phyloP scores from a whole-genome alignment of 495 filamentous ascomycete species.

The Amorphotheca resinae region DNA sequence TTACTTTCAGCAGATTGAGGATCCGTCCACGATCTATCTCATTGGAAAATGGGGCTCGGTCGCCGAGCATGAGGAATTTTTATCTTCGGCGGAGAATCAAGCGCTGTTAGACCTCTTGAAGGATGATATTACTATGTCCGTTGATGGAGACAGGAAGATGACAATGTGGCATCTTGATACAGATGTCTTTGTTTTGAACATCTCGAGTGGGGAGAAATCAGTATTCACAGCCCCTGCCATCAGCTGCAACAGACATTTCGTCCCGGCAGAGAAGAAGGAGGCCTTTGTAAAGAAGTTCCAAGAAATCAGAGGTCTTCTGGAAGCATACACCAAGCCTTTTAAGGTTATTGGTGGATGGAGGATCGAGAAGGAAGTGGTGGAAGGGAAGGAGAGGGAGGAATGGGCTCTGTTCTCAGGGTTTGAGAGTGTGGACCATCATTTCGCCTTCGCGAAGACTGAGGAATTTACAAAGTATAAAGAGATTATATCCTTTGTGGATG shows the following conservation, averaged over 20 bases:
- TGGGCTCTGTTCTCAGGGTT: conserved; percentile 40
- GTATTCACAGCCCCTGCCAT: conserved; percentile 31
- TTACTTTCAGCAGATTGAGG: conserved; percentile 33
- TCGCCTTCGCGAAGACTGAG: conserved; percentile 27
- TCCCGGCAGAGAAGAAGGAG: conserved; percentile 28
- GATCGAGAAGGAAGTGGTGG: conserved; percentile 29
- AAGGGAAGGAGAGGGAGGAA: conserved; percentile 29
- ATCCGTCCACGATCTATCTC: conserved; percentile 33
- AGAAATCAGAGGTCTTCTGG: conserved; percentile 28
- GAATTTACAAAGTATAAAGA: conserved; percentile 28
- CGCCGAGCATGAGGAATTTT: conserved; percentile 28
- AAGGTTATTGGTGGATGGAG: conserved; percentile 30
- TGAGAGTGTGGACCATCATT: conserved; percentile 33
- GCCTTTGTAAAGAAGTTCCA: conserved; percentile 30
- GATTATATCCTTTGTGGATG: conserved; percentile 22
- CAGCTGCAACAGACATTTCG: conserved; percentile 30
- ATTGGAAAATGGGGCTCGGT: conserved; percentile 39
- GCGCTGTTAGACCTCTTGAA: conserved; percentile 28
- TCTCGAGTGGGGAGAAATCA: conserved; percentile 10
- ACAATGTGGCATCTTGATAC: conserved; percentile 9
- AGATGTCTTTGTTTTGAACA: conserved; percentile 16
- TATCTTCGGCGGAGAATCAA: conserved; percentile 26
- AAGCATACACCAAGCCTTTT: conserved; percentile 28
- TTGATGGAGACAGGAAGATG: conserved; percentile 9
- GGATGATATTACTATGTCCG: conserved; percentile 29